These are phyloP conservation scores for Eimeria falciformis DNA, from an alignment of 169 alveolate species.

Conservation along the genomic window DNA sequence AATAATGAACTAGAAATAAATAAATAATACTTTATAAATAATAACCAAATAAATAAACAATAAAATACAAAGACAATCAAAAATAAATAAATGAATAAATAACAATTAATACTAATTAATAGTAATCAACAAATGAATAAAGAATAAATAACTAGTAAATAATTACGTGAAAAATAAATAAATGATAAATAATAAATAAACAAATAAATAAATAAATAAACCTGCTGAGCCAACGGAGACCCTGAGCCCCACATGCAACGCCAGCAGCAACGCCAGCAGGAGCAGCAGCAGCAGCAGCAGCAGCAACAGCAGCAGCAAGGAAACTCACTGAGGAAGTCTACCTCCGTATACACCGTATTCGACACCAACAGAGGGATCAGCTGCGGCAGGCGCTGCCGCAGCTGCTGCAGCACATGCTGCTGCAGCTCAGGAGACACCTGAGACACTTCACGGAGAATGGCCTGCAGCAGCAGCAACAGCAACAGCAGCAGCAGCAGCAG, in stretches of 20 bases:
- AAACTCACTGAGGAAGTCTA: neutral
- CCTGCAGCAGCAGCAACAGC: slow-evolving; percentile 20
- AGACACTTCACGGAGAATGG: neutral
- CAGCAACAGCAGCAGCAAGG: slow-evolving; percentile 35
- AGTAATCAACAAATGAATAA: neutral
- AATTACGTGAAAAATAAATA: neutral
- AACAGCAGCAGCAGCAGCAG: slow-evolving; percentile 45
- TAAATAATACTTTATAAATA: neutral
- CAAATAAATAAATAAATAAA: too few relatives aligned
- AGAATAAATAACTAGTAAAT: neutral
- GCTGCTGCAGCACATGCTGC: neutral
- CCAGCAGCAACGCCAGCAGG: neutral
- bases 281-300: slow-evolving; percentile 27
- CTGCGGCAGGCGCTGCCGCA: neutral
- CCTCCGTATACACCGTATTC: neutral
- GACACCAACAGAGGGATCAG: neutral
- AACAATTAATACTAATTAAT: neutral
- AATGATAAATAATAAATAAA: neutral
- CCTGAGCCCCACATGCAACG: neutral
- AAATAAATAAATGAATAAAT: neutral
- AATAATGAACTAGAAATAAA: neutral
- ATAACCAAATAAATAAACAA: neutral
- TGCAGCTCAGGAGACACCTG: neutral
- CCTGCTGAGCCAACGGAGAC: neutral
- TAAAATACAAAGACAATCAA: neutral